Percentiles rank a stretch among this genome's conserved stretches.
Evolutionary conservation across 1,284 basidiomycete genomes (phyloP).

Genomic region (Sporisorium sorghi): DNA sequence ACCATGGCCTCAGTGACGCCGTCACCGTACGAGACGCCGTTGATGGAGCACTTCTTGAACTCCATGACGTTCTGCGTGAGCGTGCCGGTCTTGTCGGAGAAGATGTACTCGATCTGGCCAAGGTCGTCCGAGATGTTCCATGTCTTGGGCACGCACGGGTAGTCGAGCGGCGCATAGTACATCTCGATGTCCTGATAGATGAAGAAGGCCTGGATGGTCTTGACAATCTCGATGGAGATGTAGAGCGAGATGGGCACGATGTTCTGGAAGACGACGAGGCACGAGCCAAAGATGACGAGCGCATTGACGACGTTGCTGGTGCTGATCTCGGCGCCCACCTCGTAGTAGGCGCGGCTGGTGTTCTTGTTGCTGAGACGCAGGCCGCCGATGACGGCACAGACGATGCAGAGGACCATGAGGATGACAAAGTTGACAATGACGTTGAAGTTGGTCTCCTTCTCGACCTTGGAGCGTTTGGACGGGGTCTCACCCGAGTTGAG

Average conservation of each 20-base stretch:
- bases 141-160: constrained; percentile 91
- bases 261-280: constrained; percentile 93
- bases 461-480: constrained; percentile 94
- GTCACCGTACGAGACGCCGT: constrained; percentile 87
- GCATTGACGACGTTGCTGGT: constrained; percentile 78
- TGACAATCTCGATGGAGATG: constrained; percentile 97
- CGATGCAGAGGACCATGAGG: constrained; percentile 81
- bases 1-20: constrained; percentile 94
- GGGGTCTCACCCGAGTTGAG: constrained; percentile 84
- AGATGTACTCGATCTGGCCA: constrained; percentile 97
- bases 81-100: constrained; percentile 82
- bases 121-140: constrained; percentile 99
- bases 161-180: constrained; percentile 87
- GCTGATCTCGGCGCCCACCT: constrained; percentile 45
- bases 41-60: constrained; percentile 93
- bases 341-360: constrained; percentile 80
- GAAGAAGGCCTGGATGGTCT: constrained; percentile 96
- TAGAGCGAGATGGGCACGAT: constrained; percentile 97
- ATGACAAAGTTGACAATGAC: constrained; percentile 92
- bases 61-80: constrained; percentile 85
- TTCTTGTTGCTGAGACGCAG: constrained; percentile 75
- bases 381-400: constrained; percentile 80
- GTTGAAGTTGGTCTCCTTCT: constrained; percentile 98
- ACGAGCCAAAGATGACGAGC: constrained; percentile 81
- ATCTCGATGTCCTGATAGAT: constrained; percentile 95